A percentile compares a stretch with the other conserved stretches of the same genome.
Conservation (phyloP, 169 alveolate species). For the Plasmodium gaboni region DNA sequence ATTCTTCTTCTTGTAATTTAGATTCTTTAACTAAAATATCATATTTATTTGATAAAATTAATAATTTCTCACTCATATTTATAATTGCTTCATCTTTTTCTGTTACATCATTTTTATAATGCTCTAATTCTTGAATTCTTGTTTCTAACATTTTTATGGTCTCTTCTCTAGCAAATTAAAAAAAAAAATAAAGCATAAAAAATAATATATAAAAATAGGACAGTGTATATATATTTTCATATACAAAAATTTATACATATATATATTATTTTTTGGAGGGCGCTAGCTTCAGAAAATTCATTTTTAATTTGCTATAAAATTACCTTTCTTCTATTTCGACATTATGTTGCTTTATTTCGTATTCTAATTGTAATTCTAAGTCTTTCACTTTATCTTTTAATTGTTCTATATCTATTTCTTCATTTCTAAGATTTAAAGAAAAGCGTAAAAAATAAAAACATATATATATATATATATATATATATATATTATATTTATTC, state of each 20-base stretch:
- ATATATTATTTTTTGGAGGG: background rate
- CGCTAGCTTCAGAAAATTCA: no score
- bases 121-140: conserved; percentile 28
- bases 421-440: conserved; percentile 19
- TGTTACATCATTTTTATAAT: conserved; percentile 17
- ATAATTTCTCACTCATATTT: conserved; percentile 55
- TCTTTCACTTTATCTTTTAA: conserved; percentile 48
- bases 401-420: conserved; percentile 23
- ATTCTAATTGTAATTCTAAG: conserved; percentile 67
- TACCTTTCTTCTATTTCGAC: conserved; percentile 62
- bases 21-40: conserved; percentile 61
- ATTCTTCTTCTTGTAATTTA: conserved; percentile 69
- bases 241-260: no score
- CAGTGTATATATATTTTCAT: no score
- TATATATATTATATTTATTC: background rate
- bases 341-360: conserved; percentile 70
- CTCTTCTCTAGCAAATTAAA: conserved; percentile 31
- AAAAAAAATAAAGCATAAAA: background rate
- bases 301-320: background rate
- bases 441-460: conserved; percentile 9
- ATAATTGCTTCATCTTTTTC: conserved; percentile 66
- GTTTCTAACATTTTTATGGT: conserved; percentile 32
- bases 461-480: background rate
- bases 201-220: background rate
- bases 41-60: conserved; percentile 52